Base-by-base conservation (phyloP, 306 rosid genomes). In the Echinosophora koreensis region DNA sequence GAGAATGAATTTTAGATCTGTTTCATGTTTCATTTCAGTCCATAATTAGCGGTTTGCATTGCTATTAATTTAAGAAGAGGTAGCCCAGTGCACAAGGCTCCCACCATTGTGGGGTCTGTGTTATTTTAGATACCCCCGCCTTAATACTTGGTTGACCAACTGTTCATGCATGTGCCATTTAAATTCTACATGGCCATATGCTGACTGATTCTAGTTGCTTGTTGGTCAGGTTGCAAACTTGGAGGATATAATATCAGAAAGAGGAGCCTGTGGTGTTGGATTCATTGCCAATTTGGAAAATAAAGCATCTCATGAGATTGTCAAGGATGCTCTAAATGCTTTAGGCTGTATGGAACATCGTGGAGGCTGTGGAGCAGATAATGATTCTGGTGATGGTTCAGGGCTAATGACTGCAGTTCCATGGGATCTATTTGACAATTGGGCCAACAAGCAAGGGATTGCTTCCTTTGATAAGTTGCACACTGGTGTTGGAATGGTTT, bases 221-320 rank as follows among this genome's bases (percentile, higher is more conserved):
- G 79, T 55, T 84, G 78, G 32, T 39, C 87, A 92, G 98, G 97
- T 90, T 83, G 97, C 87, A 71, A 85, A 90, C 79, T 88, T 95
- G 88, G 88, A 88, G 30, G 97, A 95, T 22, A 95, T 95, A 81
- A 1, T 95, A 85, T 85, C 98, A 74, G 97, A 95, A 77, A 90
- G 97, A 87, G 98, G 98, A 73, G 98, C 97, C 35, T 95, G 97
- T 66, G 98, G 98, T 70, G 98, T 95, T 82, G 98, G 98, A 54
- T 95, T 92, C 83, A 91, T 95, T 76, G 98, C 97, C 81, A 90
- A 95, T 87, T 82, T 95, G 86, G 96, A 92, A 15, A 95, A 95
- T 81, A 95, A 84, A 81, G 90, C 59, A 63, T 95, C 97, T 8
- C 91, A 90, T 71, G 82, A 82, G 42, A 92, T 89, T 73, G 88